phyloP scores from a whole-genome alignment of 2,329 filamentous ascomycete genomes.

The Tolypocladium paradoxum region DNA sequence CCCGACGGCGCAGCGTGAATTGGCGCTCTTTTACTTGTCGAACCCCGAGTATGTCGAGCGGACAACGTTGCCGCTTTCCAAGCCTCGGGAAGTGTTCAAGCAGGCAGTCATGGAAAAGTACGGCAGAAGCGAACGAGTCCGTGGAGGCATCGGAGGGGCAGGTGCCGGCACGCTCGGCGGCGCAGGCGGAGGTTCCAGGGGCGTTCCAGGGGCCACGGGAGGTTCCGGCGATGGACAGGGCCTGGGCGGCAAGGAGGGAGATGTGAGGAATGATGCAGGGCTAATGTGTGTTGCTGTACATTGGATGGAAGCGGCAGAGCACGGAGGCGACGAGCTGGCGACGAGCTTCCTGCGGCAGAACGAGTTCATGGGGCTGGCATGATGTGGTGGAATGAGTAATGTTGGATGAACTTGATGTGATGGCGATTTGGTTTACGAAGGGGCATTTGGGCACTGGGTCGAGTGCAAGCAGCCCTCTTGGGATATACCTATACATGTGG shows the following conservation, averaged over 20 bases:
- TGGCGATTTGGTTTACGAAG: neutral
- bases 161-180: constrained; percentile 12
- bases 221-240: constrained; percentile 11
- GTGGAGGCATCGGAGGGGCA: constrained; percentile 11
- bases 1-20: constrained; percentile 78
- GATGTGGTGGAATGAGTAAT: constrained; percentile 1
- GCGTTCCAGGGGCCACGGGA: constrained; percentile 7
- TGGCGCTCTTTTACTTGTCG: constrained; percentile 87
- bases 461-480: neutral
- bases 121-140: constrained; percentile 26
- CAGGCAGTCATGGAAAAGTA: constrained; percentile 70
- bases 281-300: constrained; percentile 92
- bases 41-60: constrained; percentile 76
- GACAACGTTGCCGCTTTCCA: constrained; percentile 72
- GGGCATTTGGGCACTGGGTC: neutral
- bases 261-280: constrained; percentile 64
- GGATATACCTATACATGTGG: neutral
- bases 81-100: constrained; percentile 83
- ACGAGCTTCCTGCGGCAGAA: constrained; percentile 69
- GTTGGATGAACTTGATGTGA: neutral
- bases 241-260: constrained; percentile 25
- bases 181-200: constrained; percentile 11
- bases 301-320: constrained; percentile 88
- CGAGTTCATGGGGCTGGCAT: constrained; percentile 26
- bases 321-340: constrained; percentile 78